Evolutionary conservation across 176 grass and related monocot species (phyloP).

Genomic region (Tillandsia fasciculata): DNA sequence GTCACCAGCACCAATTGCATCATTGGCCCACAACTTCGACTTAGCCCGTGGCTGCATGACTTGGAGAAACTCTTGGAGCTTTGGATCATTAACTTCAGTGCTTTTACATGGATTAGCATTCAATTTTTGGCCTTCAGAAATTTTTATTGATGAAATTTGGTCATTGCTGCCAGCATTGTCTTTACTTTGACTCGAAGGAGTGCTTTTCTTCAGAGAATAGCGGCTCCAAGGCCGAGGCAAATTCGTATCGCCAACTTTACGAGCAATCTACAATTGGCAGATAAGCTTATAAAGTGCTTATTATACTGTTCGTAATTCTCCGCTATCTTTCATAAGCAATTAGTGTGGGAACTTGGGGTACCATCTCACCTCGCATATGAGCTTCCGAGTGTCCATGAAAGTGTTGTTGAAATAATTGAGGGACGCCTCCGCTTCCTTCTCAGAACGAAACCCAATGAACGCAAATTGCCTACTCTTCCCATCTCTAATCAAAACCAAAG

Average conservation of each 20-base stretch:
- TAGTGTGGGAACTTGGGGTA: background rate
- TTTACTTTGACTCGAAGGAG: slow-evolving; percentile 19
- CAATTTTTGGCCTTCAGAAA: slow-evolving; percentile 30
- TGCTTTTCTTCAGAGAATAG: slow-evolving; percentile 58
- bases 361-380: slow-evolving; percentile 67
- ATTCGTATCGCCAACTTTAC: slow-evolving; percentile 66
- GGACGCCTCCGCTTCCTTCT: slow-evolving; percentile 70
- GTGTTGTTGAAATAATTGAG: slow-evolving; percentile 85
- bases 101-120: slow-evolving; percentile 28
- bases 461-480: slow-evolving; percentile 95
- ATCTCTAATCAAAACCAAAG: slow-evolving; percentile 39
- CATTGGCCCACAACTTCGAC: slow-evolving; percentile 88
- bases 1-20: slow-evolving; percentile 37
- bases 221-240: slow-evolving; percentile 78
- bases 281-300: background rate
- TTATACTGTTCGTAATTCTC: background rate
- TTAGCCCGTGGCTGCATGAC: slow-evolving; percentile 83
- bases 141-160: slow-evolving; percentile 13
- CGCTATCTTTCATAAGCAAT: background rate
- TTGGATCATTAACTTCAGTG: slow-evolving; percentile 41
- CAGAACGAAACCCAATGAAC: slow-evolving; percentile 78
- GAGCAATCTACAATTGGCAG: slow-evolving; percentile 50
- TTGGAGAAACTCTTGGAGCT: slow-evolving; percentile 73
- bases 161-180: slow-evolving; percentile 17
- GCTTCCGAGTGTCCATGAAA: slow-evolving; percentile 90